Percentiles rank a stretch among this genome's conserved stretches.
Evolutionary conservation across 2,329 filamentous ascomycete species (phyloP).

Genomic region (Juglanconis juglandina): DNA sequence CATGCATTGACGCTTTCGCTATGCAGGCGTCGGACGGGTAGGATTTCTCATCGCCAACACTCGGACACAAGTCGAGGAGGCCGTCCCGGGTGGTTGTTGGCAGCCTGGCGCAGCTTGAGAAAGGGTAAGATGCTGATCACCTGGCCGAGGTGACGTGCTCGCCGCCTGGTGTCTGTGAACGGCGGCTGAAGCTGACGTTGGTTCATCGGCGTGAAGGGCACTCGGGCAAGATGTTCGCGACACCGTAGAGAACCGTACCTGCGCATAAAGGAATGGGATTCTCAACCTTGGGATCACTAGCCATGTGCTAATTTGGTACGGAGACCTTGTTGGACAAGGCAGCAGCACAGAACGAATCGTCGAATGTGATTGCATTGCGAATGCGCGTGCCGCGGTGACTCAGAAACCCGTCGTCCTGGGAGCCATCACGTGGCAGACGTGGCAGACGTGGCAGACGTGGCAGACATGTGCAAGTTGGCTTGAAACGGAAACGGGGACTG

Average conservation of each 20-base stretch:
- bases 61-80: too few species aligned
- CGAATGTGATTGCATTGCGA: not conserved
- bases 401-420: not conserved
- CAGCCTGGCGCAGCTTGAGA: not conserved
- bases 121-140: not conserved
- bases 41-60: not conserved
- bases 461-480: too few species aligned
- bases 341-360: not conserved
- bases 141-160: not conserved
- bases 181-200: not conserved
- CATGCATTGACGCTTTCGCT: not conserved
- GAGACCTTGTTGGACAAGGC: not conserved
- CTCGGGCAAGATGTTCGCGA: not conserved
- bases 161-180: not conserved
- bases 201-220: not conserved
- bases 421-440: not conserved
- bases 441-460: not conserved
- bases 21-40: not conserved
- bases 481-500: not conserved
- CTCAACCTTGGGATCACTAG: not conserved
- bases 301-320: not conserved
- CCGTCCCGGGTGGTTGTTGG: not conserved
- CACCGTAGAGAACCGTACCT: not conserved
- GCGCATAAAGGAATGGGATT: too few species aligned
- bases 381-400: not conserved